Base-by-base conservation (phyloP, 2,329 filamentous ascomycete species). In the Seiridium unicorne region DNA sequence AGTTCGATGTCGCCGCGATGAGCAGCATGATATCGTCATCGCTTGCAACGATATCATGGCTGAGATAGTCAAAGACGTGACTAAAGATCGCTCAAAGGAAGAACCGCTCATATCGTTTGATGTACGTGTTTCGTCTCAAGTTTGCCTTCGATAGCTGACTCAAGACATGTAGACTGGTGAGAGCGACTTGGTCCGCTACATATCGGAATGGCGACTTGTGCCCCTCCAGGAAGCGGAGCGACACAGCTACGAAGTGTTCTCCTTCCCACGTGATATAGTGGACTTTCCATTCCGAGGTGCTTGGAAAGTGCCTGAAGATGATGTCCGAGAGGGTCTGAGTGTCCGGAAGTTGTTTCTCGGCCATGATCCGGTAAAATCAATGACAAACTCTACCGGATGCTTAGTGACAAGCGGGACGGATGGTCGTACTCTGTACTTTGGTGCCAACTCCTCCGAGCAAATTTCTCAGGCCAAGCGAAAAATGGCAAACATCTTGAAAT, bases 261-360 rank as follows among this genome's bases (percentile, higher is more conserved):
- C 55, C 5, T 63, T 57, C 44, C 61, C 61, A 11, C 44, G 10
- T 18, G 42, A 53, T 36, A 57, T 62, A 31, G 44, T 51, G 38
- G n/a, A 31, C 3, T 35, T 58, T 44, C 32, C 18, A 8, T 40
- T 44, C 31, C 46, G 48, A 34, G 34, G 9, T 34, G 55, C 47
- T 10, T 61, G 61, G 59, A 31, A 53, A 13, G 9, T 63, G 11
- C 59, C 59, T 10, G 35, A 10, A 11, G 42, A 10, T 5, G 32
- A 57, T 3, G 46, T 53, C 9, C 32, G 32, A 42, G 47, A 53
- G 2, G 49, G 46, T 13, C 31, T 61, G 26, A 56, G 48, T 13
- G 53, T 63, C 36, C 9, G 48, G 18, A 40, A 32, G 34, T 11
- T 63, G n/a, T 47, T 61, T 11, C 44, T 47, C 3, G 53, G 26